phyloP scores from a whole-genome alignment of 1,284 basidiomycete species.

The Calocybe gambosa region DNA sequence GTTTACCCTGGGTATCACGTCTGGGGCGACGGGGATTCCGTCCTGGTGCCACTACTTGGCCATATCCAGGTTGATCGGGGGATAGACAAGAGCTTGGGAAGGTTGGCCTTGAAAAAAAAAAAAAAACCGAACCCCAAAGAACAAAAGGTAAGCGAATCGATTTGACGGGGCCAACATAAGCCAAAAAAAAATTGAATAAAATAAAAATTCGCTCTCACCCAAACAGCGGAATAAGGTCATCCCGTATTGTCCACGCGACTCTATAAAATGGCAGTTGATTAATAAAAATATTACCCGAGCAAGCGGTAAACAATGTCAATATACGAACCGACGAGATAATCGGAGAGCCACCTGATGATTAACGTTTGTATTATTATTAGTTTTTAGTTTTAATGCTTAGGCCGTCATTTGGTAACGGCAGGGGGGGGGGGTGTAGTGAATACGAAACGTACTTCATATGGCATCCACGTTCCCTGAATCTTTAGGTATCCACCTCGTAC shows the following conservation, averaged over 20 bases:
- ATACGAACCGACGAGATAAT: constrained; percentile 62
- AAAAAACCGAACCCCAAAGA: too few relatives aligned
- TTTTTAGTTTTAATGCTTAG: too few relatives aligned
- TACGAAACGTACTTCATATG: constrained; percentile 59
- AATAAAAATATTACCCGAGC: constrained; percentile 3
- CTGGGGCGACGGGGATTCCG: constrained; percentile 59
- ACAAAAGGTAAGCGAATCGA: constrained; percentile 11
- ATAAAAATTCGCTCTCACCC: constrained; percentile 43
- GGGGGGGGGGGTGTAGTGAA: background rate
- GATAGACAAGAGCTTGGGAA: constrained; percentile 75
- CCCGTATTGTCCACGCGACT: constrained; percentile 84
- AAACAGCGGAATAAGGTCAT: constrained; percentile 77
- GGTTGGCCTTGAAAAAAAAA: constrained; percentile 38
- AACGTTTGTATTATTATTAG: constrained; percentile 3
- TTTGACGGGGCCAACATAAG: constrained; percentile 11
- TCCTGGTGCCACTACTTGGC: constrained; percentile 63
- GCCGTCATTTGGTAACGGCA: too few relatives aligned
- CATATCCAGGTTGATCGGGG: constrained; percentile 77
- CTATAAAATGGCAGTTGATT: constrained; percentile 35
- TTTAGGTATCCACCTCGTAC: constrained; percentile 84
- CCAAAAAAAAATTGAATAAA: background rate
- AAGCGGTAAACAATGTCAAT: constrained; percentile 18
- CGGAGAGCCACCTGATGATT: constrained; percentile 57
- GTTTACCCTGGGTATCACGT: constrained; percentile 26
- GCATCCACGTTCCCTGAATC: constrained; percentile 88